Evolutionary conservation across 305 asterid species (phyloP).

Genomic region (Rubia peregrina): DNA sequence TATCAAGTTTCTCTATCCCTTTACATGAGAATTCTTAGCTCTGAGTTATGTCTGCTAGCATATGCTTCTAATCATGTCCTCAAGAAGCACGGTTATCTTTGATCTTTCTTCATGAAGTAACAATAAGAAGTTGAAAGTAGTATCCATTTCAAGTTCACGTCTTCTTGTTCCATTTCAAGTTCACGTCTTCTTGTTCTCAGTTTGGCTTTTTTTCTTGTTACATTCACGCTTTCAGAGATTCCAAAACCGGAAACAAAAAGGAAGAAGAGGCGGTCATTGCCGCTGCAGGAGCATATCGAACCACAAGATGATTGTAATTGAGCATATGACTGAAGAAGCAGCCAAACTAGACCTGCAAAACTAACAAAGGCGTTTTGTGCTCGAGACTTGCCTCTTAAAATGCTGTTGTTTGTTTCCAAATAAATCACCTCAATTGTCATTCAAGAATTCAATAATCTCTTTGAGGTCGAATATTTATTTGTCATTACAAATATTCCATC

Average conservation of each 20-base stretch:
- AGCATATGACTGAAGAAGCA: conserved; percentile 1
- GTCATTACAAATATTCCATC: not conserved
- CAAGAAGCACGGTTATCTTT: not conserved
- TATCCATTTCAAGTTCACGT: not conserved
- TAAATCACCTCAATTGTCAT: not conserved
- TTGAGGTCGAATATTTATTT: not conserved
- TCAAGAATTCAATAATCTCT: not conserved
- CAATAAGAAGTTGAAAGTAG: conserved; percentile 2
- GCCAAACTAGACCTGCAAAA: not conserved
- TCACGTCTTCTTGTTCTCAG: not conserved
- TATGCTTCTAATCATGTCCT: not conserved
- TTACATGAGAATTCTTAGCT: not conserved
- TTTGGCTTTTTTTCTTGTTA: not conserved
- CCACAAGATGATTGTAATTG: conserved; percentile 13
- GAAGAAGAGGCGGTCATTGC: conserved; percentile 12
- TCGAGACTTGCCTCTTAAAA: not conserved
- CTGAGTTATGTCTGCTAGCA: not conserved
- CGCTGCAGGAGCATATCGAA: conserved; percentile 13
- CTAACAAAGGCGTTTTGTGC: not conserved
- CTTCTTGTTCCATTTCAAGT: not conserved
- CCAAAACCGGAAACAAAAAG: conserved; percentile 8
- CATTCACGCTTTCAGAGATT: conserved; percentile 13
- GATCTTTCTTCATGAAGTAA: not conserved
- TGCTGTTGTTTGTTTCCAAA: conserved; percentile 3
- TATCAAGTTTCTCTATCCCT: conserved; percentile 8